Evolutionary conservation across 2,329 filamentous ascomycete species (phyloP), one percentile per base, ranked within the genome.

Genomic region (Arthrobotrys iridis): DNA sequence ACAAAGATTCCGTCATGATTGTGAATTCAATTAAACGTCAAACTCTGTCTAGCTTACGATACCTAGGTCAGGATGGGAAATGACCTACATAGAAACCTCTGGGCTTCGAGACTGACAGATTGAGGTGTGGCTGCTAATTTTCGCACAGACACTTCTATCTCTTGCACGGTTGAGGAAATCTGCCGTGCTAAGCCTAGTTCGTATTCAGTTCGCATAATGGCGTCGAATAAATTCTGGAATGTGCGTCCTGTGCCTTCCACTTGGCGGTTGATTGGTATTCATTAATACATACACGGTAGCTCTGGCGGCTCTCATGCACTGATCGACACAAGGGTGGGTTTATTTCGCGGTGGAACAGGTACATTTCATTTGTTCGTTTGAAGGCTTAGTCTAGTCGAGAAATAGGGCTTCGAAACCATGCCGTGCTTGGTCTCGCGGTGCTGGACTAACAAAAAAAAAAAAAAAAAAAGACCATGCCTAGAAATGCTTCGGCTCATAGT

Each of bases 251-350:
- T 18, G 22, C 7, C 10, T n/a, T n/a, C n/a, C n/a, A n/a, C n/a
- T n/a, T n/a, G n/a, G n/a, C n/a, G n/a, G n/a, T n/a, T n/a, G n/a
- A n/a, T n/a, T n/a, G n/a, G n/a, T n/a, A n/a, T n/a, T n/a, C n/a
- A n/a, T n/a, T n/a, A n/a, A n/a, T n/a, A n/a, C n/a, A n/a, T n/a
- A n/a, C n/a, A n/a, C n/a, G n/a, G n/a, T n/a, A n/a, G 33, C 18
- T 11, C 35, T 55, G 46, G 45, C 10, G 22, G 28, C 15, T 26
- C 20, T 57, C 50, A 52, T 63, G 57, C 66, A 71, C 10, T 20
- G 66, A 71, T 71, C 46, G 24, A 63, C 66, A 30, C 66, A 37
- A 71, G 66, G 66, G 63, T 71, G 46, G 33, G 30, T 30, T 43
- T 48, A 30, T 63, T 64, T 37, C 35, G 45, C 43, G 13, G 40